Evolutionary conservation across 768 basidiomycete species (phyloP).

Genomic region (Panellus pusillus): DNA sequence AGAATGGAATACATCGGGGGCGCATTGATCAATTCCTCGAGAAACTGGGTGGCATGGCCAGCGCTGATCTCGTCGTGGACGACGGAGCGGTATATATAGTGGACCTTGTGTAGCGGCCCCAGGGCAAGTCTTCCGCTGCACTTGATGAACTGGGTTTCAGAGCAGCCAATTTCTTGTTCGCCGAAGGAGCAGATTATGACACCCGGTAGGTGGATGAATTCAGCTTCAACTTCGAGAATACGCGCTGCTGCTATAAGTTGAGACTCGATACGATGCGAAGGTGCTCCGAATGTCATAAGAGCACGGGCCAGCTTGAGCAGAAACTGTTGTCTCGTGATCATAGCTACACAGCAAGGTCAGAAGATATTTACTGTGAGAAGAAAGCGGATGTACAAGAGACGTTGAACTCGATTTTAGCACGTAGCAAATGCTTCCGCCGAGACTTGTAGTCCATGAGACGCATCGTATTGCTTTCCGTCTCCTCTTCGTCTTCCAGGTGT

Average conservation of each 20-base stretch:
- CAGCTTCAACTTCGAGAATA: conserved; percentile 88
- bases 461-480: conserved; percentile 59
- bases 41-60: conserved; percentile 62
- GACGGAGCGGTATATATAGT: conserved; percentile 81
- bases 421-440: conserved; percentile 64
- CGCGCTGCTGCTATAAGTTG: conserved; percentile 86
- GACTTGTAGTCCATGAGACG: conserved; percentile 67
- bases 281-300: conserved; percentile 90
- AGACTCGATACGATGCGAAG: conserved; percentile 91
- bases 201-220: conserved; percentile 83
- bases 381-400: conserved; percentile 52
- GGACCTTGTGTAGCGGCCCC: conserved; percentile 82
- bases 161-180: conserved; percentile 85
- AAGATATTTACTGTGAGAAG: background rate
- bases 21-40: conserved; percentile 62
- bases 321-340: conserved; percentile 82
- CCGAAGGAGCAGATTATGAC: conserved; percentile 88
- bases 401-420: conserved; percentile 72
- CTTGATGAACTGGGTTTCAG: conserved; percentile 88
- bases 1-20: conserved; percentile 63
- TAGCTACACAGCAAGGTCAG: conserved; percentile 45
- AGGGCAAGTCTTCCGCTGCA: conserved; percentile 75
- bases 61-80: conserved; percentile 93
- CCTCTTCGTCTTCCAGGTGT: conserved; percentile 57
- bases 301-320: conserved; percentile 82